phyloP scores from a whole-genome alignment of 2,329 filamentous ascomycete species.

The Curvularia sp. region DNA sequence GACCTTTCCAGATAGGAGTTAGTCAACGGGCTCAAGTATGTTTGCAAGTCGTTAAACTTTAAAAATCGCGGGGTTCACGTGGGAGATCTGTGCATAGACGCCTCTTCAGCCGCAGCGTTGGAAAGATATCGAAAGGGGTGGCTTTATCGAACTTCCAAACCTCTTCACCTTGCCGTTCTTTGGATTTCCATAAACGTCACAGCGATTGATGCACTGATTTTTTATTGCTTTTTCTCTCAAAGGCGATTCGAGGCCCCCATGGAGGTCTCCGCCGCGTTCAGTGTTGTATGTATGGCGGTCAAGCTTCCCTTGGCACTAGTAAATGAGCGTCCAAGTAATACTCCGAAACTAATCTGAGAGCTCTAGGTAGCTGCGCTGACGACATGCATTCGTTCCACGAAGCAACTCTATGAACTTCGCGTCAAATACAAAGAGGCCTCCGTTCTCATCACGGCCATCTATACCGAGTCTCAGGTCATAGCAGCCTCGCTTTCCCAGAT shows the following conservation, averaged over 20 bases:
- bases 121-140: not conserved
- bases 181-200: not conserved
- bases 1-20: not conserved
- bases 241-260: not conserved
- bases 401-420: conserved; percentile 42
- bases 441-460: conserved; percentile 43
- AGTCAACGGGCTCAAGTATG: not conserved
- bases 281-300: conserved; percentile 14
- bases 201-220: not conserved
- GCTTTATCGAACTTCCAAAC: not conserved
- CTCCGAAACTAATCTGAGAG: conserved; percentile 11
- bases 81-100: conserved; percentile 16
- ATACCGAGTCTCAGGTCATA: conserved; percentile 46
- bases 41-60: not conserved
- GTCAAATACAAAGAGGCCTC: conserved; percentile 42
- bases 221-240: not conserved
- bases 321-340: too few relatives aligned
- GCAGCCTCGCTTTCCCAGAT: conserved; percentile 45
- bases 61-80: conserved; percentile 5
- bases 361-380: conserved; percentile 33
- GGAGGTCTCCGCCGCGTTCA: conserved; percentile 16
- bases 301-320: not conserved
- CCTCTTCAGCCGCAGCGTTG: not conserved
- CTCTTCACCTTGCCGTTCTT: not conserved
- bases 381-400: conserved; percentile 41